These are phyloP conservation scores for Graphium sp. DNA, from an alignment of 2,329 filamentous ascomycete species.

Conservation along the genomic window DNA sequence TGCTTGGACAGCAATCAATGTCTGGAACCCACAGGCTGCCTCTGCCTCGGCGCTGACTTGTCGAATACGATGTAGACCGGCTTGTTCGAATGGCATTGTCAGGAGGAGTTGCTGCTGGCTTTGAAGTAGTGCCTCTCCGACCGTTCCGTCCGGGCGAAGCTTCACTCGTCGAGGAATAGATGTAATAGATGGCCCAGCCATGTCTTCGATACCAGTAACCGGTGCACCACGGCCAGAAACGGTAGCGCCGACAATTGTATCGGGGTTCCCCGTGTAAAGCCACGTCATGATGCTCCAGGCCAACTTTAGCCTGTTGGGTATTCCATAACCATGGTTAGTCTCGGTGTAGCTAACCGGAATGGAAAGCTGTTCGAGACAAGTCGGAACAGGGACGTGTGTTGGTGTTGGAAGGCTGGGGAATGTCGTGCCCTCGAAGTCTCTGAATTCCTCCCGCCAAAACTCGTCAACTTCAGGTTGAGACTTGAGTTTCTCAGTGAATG, in stretches of 20 bases:
- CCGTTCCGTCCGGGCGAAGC: conserved; percentile 3
- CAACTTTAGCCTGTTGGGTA: no score
- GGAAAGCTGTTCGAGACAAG: no score
- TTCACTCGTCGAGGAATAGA: conserved; percentile 12
- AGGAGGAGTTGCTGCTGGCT: conserved; percentile 8
- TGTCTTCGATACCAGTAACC: conserved; percentile 10
- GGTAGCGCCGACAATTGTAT: conserved; percentile 11
- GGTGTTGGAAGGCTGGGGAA: background rate
- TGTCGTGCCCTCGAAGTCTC: no score
- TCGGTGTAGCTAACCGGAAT: no score
- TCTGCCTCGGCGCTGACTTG: conserved; percentile 6
- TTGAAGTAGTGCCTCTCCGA: conserved; percentile 7
- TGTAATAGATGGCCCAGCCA: conserved; percentile 13
- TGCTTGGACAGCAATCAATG: conserved; percentile 13
- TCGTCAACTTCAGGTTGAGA: no score
- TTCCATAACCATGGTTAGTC: no score
- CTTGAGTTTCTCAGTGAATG: background rate
- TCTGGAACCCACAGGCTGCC: conserved; percentile 11
- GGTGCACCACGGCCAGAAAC: conserved; percentile 12
- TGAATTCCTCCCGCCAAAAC: background rate
- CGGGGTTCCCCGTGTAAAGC: conserved; percentile 8
- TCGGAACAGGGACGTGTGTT: conserved; percentile 7
- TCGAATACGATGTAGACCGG: conserved; percentile 8
- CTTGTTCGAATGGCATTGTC: conserved; percentile 8
- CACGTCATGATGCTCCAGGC: conserved; percentile 11